Conservation (phyloP, 208 protist genomes). For the Polymyxa betae region DNA sequence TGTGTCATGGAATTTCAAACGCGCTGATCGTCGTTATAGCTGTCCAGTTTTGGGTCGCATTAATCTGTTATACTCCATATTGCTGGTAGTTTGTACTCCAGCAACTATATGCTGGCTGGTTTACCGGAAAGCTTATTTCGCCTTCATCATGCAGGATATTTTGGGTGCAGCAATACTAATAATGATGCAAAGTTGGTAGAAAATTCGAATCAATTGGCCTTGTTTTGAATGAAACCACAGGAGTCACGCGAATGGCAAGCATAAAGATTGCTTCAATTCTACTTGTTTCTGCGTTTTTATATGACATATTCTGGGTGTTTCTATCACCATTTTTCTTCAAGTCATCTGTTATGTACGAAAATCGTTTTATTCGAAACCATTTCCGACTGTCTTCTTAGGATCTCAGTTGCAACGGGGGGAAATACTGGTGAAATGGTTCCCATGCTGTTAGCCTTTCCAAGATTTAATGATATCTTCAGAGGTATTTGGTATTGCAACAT, state of each 20-base stretch:
- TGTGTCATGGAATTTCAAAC: too few species aligned
- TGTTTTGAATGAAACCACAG: too few species aligned
- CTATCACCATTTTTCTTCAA: constrained; percentile 64
- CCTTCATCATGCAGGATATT: not conserved
- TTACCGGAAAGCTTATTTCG: not conserved
- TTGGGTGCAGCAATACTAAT: not conserved
- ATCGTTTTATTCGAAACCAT: too few species aligned
- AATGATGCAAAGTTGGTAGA: not conserved
- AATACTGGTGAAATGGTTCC: constrained; percentile 52
- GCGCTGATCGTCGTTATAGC: too few species aligned
- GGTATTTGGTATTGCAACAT: too few species aligned
- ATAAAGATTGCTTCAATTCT: constrained; percentile 56
- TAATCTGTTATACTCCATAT: not conserved
- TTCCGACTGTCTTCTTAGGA: too few species aligned
- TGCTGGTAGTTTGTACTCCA: not conserved
- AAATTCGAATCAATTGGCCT: too few species aligned
- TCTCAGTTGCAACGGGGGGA: constrained; percentile 59
- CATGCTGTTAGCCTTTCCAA: constrained; percentile 57
- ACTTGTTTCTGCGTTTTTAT: constrained; percentile 57
- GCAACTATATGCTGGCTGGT: not conserved
- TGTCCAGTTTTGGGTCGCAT: not conserved
- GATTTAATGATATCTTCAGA: constrained; percentile 47
- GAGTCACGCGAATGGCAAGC: too few species aligned
- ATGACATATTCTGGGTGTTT: constrained; percentile 67
- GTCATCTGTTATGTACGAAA: constrained; percentile 63